Conservation (phyloP, 768 basidiomycete genomes). For the Boletus sensibilis region DNA sequence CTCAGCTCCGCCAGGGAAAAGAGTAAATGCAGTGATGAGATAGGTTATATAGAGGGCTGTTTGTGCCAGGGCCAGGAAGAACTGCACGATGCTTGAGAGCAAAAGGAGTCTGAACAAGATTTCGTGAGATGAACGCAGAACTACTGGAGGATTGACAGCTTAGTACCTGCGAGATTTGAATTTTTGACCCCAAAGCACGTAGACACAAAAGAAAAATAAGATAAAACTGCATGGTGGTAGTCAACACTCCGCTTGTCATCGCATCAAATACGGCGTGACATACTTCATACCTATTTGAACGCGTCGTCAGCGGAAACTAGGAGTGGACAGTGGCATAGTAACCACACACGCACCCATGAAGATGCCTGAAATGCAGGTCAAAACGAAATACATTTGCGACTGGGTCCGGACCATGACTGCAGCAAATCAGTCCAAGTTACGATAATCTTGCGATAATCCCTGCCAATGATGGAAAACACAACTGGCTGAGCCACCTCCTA, state of each 20-base stretch:
- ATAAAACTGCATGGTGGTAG: conserved; percentile 5
- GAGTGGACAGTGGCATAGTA: not conserved
- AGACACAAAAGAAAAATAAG: conserved; percentile 20
- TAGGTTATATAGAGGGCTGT: not conserved
- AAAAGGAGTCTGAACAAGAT: conserved; percentile 10
- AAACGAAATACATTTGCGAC: conserved; percentile 10
- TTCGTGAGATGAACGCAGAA: not conserved
- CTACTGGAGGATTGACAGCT: not conserved
- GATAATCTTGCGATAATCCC: too few species aligned
- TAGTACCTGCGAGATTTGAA: conserved; percentile 4
- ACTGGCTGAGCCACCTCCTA: not conserved
- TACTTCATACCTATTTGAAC: conserved; percentile 19
- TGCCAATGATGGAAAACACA: not conserved
- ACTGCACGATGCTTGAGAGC: conserved; percentile 11
- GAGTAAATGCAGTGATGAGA: not conserved
- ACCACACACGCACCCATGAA: conserved; percentile 12
- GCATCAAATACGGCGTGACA: not conserved
- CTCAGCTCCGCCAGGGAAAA: not conserved
- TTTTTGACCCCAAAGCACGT: conserved; percentile 15
- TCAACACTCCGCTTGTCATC: not conserved
- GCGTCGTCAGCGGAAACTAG: not conserved
- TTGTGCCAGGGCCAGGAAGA: conserved; percentile 15
- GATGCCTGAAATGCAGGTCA: conserved; percentile 6
- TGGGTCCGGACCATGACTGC: conserved; percentile 1
- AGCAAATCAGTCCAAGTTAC: too few species aligned